Conservation (phyloP, 1,284 basidiomycete species). For the Wolfiporia cocos region DNA sequence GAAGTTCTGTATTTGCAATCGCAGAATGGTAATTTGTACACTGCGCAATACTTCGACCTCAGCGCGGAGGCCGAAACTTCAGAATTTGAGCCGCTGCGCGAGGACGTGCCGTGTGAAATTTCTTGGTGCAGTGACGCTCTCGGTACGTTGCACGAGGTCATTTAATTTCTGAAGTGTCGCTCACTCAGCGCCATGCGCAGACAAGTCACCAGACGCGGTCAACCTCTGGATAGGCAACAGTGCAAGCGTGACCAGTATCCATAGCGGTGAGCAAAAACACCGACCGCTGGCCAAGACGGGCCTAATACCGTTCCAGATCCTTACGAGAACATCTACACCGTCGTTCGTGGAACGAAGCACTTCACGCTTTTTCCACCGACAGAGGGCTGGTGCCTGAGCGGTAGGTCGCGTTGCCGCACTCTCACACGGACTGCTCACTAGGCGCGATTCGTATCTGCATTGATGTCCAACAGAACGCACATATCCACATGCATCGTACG, state of each 20-base stretch:
- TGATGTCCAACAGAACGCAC: conserved; percentile 41
- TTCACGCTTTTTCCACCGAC: conserved; percentile 85
- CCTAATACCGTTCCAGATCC: conserved; percentile 52
- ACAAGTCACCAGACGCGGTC: conserved; percentile 73
- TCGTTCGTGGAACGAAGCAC: conserved; percentile 77
- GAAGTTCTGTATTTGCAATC: conserved; percentile 79
- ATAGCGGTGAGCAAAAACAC: conserved; percentile 54
- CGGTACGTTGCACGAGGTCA: conserved; percentile 40
- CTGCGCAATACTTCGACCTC: conserved; percentile 35
- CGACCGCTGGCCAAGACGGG: neutral
- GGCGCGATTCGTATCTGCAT: conserved; percentile 3
- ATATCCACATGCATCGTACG: conserved; percentile 68
- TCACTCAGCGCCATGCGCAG: conserved; percentile 30
- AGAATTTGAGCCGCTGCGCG: conserved; percentile 57
- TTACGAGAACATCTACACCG: conserved; percentile 90
- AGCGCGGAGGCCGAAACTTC: conserved; percentile 31
- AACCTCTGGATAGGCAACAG: conserved; percentile 88
- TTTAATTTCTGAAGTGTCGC: neutral
- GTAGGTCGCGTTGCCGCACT: conserved; percentile 33
- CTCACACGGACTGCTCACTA: neutral
- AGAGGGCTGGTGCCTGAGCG: conserved; percentile 78
- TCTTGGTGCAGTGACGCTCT: conserved; percentile 74
- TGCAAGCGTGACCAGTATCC: conserved; percentile 75
- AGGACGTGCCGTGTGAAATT: conserved; percentile 62
- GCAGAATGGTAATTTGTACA: conserved; percentile 85